Base-by-base conservation (phyloP, 2,329 filamentous ascomycete genomes). In the Xylariaceae sp. region DNA sequence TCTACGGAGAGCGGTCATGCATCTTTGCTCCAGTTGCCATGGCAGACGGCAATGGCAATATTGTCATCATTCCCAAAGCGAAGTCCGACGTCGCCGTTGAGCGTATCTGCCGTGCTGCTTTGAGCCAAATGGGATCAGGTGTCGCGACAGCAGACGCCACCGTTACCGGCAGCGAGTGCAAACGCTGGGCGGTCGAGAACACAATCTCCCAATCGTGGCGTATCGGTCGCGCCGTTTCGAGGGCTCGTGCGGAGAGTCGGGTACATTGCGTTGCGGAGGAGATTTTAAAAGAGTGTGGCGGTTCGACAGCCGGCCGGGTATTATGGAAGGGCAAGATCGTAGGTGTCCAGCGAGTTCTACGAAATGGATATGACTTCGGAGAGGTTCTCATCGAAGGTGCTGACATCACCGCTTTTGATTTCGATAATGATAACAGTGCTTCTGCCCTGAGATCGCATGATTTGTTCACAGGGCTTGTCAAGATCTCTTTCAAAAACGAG, bases 401-500 rank as follows among this genome's bases (percentile, higher is more conserved):
- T 17, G 71, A 75, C 19, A 51, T 69, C 44, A 54, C 63, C 42
- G 64, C 67, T 4, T 60, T 62, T 21, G 53, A 56, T 5, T n/a
- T n/a, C n/a, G n/a, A n/a, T n/a, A n/a, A n/a, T n/a, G n/a, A n/a
- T n/a, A n/a, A n/a, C n/a, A 48, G 10, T 21, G 41, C 5, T 36
- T 42, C 11, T 27, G 45, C 38, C 2, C 33, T 12, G 29, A 14
- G 14, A 5, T 20, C 36, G 3, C 17, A 21, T 17, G 34, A 22
- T 5, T 20, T 6, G 23, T 66, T 74, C 59, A 48, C 58, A 35
- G 79, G 79, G 0, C 53, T 64, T 22, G 64, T 85, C 58, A 82
- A 78, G 58, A 82, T 87, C 39, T 82, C 83, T 0, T 86, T 86
- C 69, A 86, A 86, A 66, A 87, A 87, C 61, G 83, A 88, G 58